Evolutionary conservation across 2,329 filamentous ascomycete species (phyloP).

Genomic region (Penicillium concentricum): DNA sequence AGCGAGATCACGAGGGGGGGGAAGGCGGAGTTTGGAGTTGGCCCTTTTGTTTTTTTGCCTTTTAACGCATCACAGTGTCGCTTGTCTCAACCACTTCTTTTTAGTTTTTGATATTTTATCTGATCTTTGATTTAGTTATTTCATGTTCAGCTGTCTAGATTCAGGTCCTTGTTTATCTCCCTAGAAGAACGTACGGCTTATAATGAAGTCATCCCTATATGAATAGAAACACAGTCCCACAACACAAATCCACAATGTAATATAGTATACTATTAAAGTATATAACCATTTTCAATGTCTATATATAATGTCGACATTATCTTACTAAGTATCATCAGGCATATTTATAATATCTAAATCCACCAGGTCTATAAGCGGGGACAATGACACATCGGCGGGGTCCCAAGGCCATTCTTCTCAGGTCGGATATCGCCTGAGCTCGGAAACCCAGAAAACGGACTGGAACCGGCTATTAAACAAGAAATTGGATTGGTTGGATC

Average conservation of each 20-base stretch:
- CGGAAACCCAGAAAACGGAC: background rate
- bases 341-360: background rate
- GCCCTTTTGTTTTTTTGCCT: constrained; percentile 13
- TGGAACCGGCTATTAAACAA: background rate
- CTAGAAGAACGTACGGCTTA: background rate
- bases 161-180: background rate
- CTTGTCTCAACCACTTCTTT: background rate
- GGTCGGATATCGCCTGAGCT: constrained; percentile 18
- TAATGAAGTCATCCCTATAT: constrained; percentile 1
- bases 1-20: constrained; percentile 19
- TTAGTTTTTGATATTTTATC: background rate
- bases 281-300: no score
- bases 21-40: constrained; percentile 24
- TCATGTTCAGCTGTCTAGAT: background rate
- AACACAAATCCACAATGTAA: background rate
- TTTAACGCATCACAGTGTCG: background rate
- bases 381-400: background rate
- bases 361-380: background rate
- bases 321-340: background rate
- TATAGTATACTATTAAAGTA: background rate
- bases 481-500: background rate
- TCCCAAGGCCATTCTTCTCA: background rate
- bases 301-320: no score
- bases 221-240: constrained; percentile 3
- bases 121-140: background rate